Base-by-base conservation (phyloP, 2,329 filamentous ascomycete genomes). In the Myotisia sp. region DNA sequence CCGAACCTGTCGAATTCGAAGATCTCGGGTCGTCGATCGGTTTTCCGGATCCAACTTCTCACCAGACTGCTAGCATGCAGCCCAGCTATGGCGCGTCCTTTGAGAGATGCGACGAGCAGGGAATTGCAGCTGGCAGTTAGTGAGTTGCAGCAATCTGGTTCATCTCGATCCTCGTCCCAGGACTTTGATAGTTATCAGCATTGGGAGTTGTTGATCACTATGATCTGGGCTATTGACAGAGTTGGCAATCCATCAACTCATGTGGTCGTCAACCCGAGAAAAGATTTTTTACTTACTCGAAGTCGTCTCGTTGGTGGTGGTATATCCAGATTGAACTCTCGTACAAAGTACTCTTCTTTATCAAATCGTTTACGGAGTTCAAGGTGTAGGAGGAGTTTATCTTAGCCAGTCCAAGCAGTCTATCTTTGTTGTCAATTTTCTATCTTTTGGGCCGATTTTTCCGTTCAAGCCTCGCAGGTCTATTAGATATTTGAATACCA, bases 51-150 rank as follows among this genome's bases (percentile, higher is more conserved):
- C 56, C 60, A 52, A 51, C 55, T 65, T 47, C 62, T 66, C 54
- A 56, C 56, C 50, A 52, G 62, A 55, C 60, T 65, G 44, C 60
- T 65, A 47, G 60, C 59, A 46, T 64, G 63, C 62, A 66, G 62
- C 61, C 63, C 63, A 56, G 60, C 61, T 58, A 59, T 64, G 60
- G 63, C 63, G 63, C 63, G 61, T 62, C 63, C 62, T 53, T 59
- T 65, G 53, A 58, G 58, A 52, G 62, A 62, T 63, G 63, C 63
- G 61, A 64, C 63, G 58, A 62, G 62, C 59, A 58, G 56, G 59
- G 62, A 60, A 58, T 63, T 65, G 63, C 63, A 64, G 60, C 60
- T 59, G 52, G 59, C 59, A 52, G 57, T 58, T 57, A 60, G 56
- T 51, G 55, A 59, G 47, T 50, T 48, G 42, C 47, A 54, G 36